Percentiles rank a stretch among this genome's conserved stretches.
These are phyloP conservation scores for Puccinia coronata DNA, from an alignment of 1,284 basidiomycete genomes.

Conservation along the genomic window DNA sequence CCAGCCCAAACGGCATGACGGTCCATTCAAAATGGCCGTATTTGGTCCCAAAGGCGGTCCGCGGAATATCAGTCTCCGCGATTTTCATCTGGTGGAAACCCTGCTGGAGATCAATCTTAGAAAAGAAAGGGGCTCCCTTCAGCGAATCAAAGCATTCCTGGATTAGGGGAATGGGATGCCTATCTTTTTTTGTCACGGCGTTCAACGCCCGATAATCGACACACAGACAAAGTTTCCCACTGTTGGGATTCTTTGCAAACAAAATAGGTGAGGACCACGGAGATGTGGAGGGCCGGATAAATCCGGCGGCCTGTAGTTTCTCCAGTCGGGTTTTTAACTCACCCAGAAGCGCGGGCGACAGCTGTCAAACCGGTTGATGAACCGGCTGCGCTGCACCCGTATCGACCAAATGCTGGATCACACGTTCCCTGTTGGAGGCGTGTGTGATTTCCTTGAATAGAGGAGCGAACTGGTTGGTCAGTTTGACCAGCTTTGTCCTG, in stretches of 20 bases:
- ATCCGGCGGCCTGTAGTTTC: neutral
- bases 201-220: neutral
- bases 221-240: neutral
- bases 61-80: neutral
- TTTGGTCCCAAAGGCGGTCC: slow-evolving; percentile 27
- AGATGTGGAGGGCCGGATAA: neutral
- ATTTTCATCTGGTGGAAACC: slow-evolving; percentile 13
- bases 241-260: neutral
- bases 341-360: neutral
- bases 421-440: neutral
- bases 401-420: slow-evolving; percentile 3
- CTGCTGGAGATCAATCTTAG: neutral
- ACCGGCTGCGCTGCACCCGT: neutral
- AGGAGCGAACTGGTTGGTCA: neutral
- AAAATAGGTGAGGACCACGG: too few relatives aligned
- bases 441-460: neutral
- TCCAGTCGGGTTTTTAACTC: neutral
- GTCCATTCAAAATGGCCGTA: too few relatives aligned
- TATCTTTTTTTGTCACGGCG: neutral
- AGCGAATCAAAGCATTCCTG: too few relatives aligned
- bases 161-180: too few relatives aligned
- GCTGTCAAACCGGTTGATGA: neutral
- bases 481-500: neutral
- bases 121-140: neutral
- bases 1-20: too few relatives aligned